A percentile compares a stretch with the other conserved stretches of the same genome.
Evolutionary conservation across 1,139 yeast genomes (phyloP).

Genomic region (Sugiyamaella castrensis): DNA sequence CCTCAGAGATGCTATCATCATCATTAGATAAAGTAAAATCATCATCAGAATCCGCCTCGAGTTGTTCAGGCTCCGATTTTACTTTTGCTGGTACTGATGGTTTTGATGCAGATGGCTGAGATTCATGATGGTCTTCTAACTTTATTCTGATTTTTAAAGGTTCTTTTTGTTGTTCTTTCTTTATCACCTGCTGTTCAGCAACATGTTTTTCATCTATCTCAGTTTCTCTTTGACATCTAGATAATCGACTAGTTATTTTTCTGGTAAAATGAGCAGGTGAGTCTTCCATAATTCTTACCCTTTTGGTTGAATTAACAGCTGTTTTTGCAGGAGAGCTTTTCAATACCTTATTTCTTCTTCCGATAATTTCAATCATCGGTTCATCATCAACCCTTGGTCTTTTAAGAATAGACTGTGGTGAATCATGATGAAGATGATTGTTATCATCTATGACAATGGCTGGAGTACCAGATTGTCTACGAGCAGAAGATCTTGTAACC

Average conservation of each 20-base stretch:
- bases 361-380: not conserved
- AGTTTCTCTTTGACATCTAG: conserved; percentile 4
- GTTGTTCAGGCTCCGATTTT: not conserved
- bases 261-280: conserved; percentile 2
- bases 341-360: not conserved
- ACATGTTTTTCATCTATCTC: not conserved
- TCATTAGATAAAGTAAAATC: conserved; percentile 9
- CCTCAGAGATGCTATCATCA: conserved; percentile 6
- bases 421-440: not conserved
- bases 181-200: not conserved
- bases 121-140: not conserved
- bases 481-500: conserved; percentile 15
- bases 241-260: not conserved
- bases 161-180: not conserved
- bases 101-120: not conserved
- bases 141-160: conserved; percentile 6
- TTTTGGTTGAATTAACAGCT: not conserved
- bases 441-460: conserved; percentile 6
- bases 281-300: conserved; percentile 5
- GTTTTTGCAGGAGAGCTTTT: not conserved
- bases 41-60: not conserved
- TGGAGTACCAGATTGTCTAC: conserved; percentile 9
- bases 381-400: conserved; percentile 3
- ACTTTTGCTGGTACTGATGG: conserved; percentile 1
- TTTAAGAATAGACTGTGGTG: conserved; percentile 4